Conservation (phyloP, 2,329 filamentous ascomycete genomes). For the Chaetomium sp. region DNA sequence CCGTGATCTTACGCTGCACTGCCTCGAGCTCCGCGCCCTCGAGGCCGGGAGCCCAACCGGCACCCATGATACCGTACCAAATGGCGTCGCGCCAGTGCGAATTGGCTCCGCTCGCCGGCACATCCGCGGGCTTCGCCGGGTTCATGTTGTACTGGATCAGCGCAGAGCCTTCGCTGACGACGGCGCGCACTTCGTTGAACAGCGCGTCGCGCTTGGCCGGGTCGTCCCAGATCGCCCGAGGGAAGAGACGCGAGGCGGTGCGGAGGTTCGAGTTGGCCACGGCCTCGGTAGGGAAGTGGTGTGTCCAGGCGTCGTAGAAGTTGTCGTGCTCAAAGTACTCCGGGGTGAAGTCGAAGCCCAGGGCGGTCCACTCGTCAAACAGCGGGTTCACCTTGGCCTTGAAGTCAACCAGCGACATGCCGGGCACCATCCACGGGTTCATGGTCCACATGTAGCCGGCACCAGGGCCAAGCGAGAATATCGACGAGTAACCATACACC, state of each 20-base stretch:
- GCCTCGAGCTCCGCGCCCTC: conserved; percentile 15
- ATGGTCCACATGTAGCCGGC: conserved; percentile 24
- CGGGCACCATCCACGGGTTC: conserved; percentile 25
- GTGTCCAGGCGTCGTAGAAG: conserved; percentile 20
- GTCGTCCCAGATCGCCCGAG: conserved; percentile 14
- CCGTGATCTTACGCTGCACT: conserved; percentile 22
- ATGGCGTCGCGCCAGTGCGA: conserved; percentile 42
- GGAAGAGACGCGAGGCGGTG: conserved; percentile 21
- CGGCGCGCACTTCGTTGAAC: conserved; percentile 29
- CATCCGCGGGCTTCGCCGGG: conserved; percentile 21
- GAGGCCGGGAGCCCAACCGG: conserved; percentile 19
- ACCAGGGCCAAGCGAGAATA: conserved; percentile 18
- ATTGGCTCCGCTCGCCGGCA: conserved; percentile 38
- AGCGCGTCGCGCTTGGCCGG: conserved; percentile 24
- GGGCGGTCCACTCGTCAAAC: conserved; percentile 20
- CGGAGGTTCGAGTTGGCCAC: conserved; percentile 29
- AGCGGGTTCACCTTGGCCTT: conserved; percentile 22
- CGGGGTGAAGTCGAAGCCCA: conserved; percentile 22
- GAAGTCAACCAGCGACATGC: conserved; percentile 18
- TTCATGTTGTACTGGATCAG: conserved; percentile 37
- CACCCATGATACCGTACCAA: conserved; percentile 32
- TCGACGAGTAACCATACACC: conserved; percentile 28
- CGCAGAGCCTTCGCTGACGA: conserved; percentile 35
- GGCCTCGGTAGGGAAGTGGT: conserved; percentile 35
- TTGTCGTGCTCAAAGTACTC: conserved; percentile 19